phyloP scores from a whole-genome alignment of 2,329 filamentous ascomycete genomes.

The Ophiocordyceps australis region DNA sequence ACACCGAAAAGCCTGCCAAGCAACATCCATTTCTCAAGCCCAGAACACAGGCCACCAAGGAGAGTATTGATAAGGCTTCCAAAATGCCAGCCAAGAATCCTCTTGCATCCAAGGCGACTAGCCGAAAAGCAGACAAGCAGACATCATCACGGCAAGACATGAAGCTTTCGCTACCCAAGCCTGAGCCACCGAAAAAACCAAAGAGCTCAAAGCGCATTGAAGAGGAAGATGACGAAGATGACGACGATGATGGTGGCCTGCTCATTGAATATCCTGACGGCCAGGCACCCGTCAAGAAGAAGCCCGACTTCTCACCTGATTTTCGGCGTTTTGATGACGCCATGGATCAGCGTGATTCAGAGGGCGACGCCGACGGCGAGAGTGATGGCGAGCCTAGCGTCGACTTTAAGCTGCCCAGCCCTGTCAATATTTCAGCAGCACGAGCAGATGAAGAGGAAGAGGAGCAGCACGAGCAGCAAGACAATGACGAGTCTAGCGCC shows the following conservation, averaged over 20 bases:
- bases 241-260: conserved; percentile 37
- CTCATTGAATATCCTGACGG: conserved; percentile 41
- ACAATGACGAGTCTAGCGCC: conserved; percentile 10
- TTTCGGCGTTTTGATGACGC: conserved; percentile 38
- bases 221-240: conserved; percentile 33
- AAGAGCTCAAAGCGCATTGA: conserved; percentile 11
- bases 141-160: conserved; percentile 14
- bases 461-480: too few species aligned
- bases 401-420: conserved; percentile 34
- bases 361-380: conserved; percentile 27
- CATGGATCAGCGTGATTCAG: conserved; percentile 24
- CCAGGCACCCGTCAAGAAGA: conserved; percentile 10
- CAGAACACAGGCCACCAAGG: conserved; percentile 6
- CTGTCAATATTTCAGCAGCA: conserved; percentile 18
- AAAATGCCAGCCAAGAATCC: too few species aligned
- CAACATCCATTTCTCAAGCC: conserved; percentile 47
- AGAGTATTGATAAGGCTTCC: background rate
- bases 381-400: conserved; percentile 27
- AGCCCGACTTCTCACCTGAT: conserved; percentile 27
- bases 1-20: conserved; percentile 43
- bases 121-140: conserved; percentile 14
- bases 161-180: conserved; percentile 14
- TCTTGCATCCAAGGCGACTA: too few species aligned
- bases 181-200: conserved; percentile 11
- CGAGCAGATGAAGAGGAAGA: conserved; percentile 9